Percentiles rank a stretch among this genome's conserved stretches.
Evolutionary conservation across 2,329 filamentous ascomycete genomes (phyloP).

Genomic region (Epichloe uncinata): DNA sequence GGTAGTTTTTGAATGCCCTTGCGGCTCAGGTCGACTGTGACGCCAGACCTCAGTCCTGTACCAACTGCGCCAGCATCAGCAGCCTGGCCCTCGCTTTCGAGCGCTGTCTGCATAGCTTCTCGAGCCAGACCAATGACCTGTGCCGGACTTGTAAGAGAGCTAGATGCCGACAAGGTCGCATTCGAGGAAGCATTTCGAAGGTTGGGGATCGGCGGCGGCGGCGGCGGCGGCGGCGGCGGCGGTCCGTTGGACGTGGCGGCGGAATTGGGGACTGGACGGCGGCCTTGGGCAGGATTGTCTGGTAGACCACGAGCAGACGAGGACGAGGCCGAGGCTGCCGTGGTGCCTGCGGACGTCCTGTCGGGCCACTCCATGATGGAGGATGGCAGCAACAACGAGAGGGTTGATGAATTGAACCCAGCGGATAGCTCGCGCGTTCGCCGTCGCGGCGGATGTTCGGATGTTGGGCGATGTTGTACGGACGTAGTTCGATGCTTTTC

Average conservation of each 20-base stretch:
- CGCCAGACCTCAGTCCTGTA: slow-evolving; percentile 51
- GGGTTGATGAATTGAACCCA: neutral
- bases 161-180: slow-evolving; percentile 34
- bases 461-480: slow-evolving; percentile 1
- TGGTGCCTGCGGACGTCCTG: slow-evolving; percentile 14
- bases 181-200: slow-evolving; percentile 33
- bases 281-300: slow-evolving; percentile 27
- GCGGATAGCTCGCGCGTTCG: neutral
- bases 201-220: slow-evolving; percentile 32
- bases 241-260: slow-evolving; percentile 26
- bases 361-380: slow-evolving; percentile 23
- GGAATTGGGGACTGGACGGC: slow-evolving; percentile 26
- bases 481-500: neutral
- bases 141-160: slow-evolving; percentile 37
- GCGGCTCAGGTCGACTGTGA: slow-evolving; percentile 67
- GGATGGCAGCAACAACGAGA: slow-evolving; percentile 10
- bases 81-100: slow-evolving; percentile 52
- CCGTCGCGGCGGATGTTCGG: slow-evolving; percentile 3
- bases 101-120: slow-evolving; percentile 53
- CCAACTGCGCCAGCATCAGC: slow-evolving; percentile 46
- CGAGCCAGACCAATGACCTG: slow-evolving; percentile 54
- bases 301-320: slow-evolving; percentile 22
- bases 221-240: slow-evolving; percentile 21
- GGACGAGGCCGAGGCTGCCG: slow-evolving; percentile 14
- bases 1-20: slow-evolving; percentile 59